Evolutionary conservation across 139 green algal genomes (phyloP), one percentile per base, ranked within the genome.

Genomic region (Spirogloea muscicola): DNA sequence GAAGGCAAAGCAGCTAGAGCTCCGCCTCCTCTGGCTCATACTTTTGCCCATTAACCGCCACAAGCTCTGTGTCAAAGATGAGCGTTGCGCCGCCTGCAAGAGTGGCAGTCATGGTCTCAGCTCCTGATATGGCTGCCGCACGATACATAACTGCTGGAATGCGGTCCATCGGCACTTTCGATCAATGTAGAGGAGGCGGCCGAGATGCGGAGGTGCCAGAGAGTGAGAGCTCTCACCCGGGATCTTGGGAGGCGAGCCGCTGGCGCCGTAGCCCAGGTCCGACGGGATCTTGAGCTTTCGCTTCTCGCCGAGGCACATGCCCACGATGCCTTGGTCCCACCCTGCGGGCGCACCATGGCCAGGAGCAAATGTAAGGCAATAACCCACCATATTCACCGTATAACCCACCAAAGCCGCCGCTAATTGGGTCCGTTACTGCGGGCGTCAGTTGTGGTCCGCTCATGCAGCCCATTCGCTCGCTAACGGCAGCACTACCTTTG

Each of bases 321-420:
- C 90, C 60, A 83, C 86, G 42, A 98, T 89, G n/a, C 91, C 92
- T 37, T 83, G 25, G 77, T 98, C 93, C 92, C 92, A 97, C 6
- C 74, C 74, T 82, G 66, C 25, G 16, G 29, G 46, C 21, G 21
- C 21, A 31, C 46, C 57, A 65, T 42, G 18, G 18, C 13, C 57
- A 65, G 13, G 13, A 44, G 29, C 16, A 65, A 18, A 18, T 65
- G 13, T 34, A n/a, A n/a, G n/a, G n/a, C n/a, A n/a, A n/a, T n/a
- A n/a, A n/a, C n/a, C 13, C 44, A 52, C 44, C 16, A 52, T 27
- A 13, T 13, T 52, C 13, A 16, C 44, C 13, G 16, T 27, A 16
- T 16, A 16, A 13, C 16, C 16, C 16, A 27, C 16, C 13, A 52
- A 52, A 52, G 44, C 44, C 44, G 13, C 13, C 44, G 13, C 16